These are phyloP conservation scores for Simplicillium aogashimaense DNA, from an alignment of 2,329 filamentous ascomycete species.

Conservation along the genomic window DNA sequence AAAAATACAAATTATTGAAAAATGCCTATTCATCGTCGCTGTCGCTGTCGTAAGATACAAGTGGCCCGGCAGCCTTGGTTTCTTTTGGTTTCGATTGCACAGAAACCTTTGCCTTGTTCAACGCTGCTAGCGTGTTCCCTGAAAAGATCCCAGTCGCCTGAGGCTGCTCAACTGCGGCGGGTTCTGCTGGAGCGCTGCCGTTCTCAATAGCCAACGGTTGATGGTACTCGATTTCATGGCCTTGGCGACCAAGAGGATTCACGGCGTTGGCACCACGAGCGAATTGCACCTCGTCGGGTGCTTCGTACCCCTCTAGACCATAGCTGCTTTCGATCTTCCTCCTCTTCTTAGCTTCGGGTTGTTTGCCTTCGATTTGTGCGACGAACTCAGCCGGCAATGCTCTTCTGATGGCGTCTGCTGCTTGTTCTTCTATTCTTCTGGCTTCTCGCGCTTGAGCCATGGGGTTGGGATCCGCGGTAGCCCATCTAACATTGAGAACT, in stretches of 20 bases:
- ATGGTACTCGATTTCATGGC: constrained; percentile 54
- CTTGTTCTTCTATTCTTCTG: constrained; percentile 83
- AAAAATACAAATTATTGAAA: constrained; percentile 8
- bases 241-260: constrained; percentile 46
- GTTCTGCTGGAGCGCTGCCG: constrained; percentile 30
- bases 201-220: constrained; percentile 48
- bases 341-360: constrained; percentile 77
- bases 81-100: constrained; percentile 45
- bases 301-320: constrained; percentile 83
- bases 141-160: constrained; percentile 63
- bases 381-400: constrained; percentile 86
- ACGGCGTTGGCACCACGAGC: constrained; percentile 64
- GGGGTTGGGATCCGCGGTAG: constrained; percentile 91
- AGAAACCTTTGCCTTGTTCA: constrained; percentile 50
- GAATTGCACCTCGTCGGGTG: constrained; percentile 89
- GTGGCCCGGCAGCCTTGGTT: constrained; percentile 49
- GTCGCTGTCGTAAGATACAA: constrained; percentile 87
- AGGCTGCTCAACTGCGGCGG: constrained; percentile 25
- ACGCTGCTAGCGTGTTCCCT: constrained; percentile 67
- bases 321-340: constrained; percentile 85
- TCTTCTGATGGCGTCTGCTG: constrained; percentile 81
- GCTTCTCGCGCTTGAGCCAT: constrained; percentile 90
- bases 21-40: constrained; percentile 50
- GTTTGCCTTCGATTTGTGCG: constrained; percentile 85
- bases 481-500: constrained; percentile 93